A percentile compares a stretch with the other conserved stretches of the same genome.
These are phyloP conservation scores for Aspergillus coremiiformis DNA, from an alignment of 495 filamentous ascomycete genomes.

Conservation along the genomic window DNA sequence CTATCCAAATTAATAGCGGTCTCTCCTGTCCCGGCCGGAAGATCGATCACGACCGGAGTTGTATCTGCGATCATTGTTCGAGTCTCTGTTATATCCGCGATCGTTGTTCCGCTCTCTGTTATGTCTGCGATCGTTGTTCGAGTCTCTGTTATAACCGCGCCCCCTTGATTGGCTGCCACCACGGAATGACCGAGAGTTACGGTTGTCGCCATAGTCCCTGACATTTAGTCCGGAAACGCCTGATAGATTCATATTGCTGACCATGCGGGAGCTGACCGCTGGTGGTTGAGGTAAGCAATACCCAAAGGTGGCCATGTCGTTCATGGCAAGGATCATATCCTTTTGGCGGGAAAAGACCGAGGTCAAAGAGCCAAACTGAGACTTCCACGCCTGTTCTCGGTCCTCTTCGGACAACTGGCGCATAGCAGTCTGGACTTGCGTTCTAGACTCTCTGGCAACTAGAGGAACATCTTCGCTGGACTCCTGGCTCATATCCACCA, in stretches of 20 bases:
- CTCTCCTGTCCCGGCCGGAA: neutral
- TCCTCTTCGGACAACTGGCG: conserved; percentile 22
- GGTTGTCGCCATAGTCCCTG: too few species aligned
- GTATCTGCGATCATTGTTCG: neutral
- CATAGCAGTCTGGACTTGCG: conserved; percentile 30
- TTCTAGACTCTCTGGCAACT: conserved; percentile 26
- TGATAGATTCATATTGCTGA: too few species aligned
- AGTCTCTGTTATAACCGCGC: too few species aligned
- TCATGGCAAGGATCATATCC: conserved; percentile 47
- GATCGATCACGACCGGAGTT: neutral
- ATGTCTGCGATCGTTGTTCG: too few species aligned
- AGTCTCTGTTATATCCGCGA: too few species aligned
- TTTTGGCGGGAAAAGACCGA: conserved; percentile 24
- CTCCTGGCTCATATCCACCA: conserved; percentile 45
- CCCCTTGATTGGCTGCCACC: too few species aligned
- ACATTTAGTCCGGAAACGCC: too few species aligned
- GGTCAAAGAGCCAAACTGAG: conserved; percentile 35
- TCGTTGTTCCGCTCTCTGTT: too few species aligned
- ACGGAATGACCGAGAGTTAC: too few species aligned
- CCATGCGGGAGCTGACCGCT: neutral
- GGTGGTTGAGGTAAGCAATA: conserved; percentile 47
- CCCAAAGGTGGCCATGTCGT: conserved; percentile 51
- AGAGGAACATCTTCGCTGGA: conserved; percentile 14
- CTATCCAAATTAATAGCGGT: neutral
- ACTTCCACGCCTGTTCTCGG: conserved; percentile 49